Conservation (phyloP, 345 rosid species). For the Eucalyptus erythrocorys region DNA sequence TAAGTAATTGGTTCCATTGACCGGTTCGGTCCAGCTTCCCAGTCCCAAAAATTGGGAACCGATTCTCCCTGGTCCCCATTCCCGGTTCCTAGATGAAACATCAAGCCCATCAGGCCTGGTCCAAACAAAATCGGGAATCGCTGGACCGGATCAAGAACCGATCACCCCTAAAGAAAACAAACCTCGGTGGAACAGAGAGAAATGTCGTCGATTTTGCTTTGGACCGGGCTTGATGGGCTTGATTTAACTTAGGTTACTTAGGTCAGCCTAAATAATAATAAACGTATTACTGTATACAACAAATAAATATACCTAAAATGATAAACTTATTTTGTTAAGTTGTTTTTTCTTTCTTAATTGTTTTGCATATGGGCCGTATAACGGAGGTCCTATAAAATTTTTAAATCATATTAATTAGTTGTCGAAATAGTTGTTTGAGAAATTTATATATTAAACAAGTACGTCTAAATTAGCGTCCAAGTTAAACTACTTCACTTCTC, state of each 20-base stretch:
- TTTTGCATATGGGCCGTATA: neutral
- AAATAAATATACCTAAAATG: neutral
- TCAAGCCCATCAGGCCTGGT: no score
- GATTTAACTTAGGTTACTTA: neutral
- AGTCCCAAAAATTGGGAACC: no score
- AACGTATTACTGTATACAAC: neutral
- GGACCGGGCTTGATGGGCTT: neutral
- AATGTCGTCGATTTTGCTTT: neutral
- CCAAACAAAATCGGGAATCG: no score
- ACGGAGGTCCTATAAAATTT: neutral
- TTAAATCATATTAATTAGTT: neutral
- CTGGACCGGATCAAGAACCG: rapidly evolving
- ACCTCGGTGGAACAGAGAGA: neutral
- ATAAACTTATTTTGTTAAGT: neutral
- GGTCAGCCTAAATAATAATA: neutral
- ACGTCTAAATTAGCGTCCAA: neutral
- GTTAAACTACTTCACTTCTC: neutral
- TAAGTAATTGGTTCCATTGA: no score
- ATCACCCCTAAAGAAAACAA: neutral
- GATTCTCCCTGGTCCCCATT: rapidly evolving
- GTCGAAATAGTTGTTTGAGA: neutral
- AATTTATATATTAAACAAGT: neutral
- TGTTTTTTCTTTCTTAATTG: neutral
- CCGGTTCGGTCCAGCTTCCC: rapidly evolving
- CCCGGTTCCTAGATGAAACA: rapidly evolving